Conservation (phyloP, 768 basidiomycete genomes). For the Polyporus arcularius region DNA sequence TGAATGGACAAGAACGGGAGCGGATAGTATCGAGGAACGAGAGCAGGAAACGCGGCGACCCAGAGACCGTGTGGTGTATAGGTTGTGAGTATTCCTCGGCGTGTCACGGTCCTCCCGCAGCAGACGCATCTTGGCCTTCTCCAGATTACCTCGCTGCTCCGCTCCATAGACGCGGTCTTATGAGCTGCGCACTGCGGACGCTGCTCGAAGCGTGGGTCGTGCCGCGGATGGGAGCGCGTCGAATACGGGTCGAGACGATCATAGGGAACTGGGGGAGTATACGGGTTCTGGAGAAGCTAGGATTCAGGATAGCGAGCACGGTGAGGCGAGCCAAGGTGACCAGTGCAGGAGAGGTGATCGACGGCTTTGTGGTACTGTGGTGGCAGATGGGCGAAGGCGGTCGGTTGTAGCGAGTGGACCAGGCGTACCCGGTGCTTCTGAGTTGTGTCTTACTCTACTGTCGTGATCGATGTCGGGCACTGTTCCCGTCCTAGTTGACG, state of each 20-base stretch:
- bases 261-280: constrained; percentile 59
- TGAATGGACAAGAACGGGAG: constrained; percentile 40
- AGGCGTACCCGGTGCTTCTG: background rate
- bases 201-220: constrained; percentile 61
- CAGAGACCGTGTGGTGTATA: constrained; percentile 58
- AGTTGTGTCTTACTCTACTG: background rate
- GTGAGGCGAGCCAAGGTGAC: constrained; percentile 36
- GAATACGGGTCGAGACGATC: constrained; percentile 46
- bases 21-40: constrained; percentile 43
- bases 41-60: constrained; percentile 46
- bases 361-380: constrained; percentile 18
- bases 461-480: too few relatives aligned
- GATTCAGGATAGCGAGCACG: constrained; percentile 45
- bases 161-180: constrained; percentile 69
- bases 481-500: background rate
- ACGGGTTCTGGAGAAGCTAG: constrained; percentile 68
- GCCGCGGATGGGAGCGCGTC: constrained; percentile 59
- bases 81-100: constrained; percentile 49
- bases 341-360: constrained; percentile 17
- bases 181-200: constrained; percentile 62
- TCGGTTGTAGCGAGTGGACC: background rate
- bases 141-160: constrained; percentile 57
- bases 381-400: constrained; percentile 7
- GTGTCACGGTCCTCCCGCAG: background rate
- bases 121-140: background rate